A percentile compares a stretch with the other conserved stretches of the same genome.
These are phyloP conservation scores for Candida jianshihensis DNA, from an alignment of 805 yeast species.

Conservation along the genomic window DNA sequence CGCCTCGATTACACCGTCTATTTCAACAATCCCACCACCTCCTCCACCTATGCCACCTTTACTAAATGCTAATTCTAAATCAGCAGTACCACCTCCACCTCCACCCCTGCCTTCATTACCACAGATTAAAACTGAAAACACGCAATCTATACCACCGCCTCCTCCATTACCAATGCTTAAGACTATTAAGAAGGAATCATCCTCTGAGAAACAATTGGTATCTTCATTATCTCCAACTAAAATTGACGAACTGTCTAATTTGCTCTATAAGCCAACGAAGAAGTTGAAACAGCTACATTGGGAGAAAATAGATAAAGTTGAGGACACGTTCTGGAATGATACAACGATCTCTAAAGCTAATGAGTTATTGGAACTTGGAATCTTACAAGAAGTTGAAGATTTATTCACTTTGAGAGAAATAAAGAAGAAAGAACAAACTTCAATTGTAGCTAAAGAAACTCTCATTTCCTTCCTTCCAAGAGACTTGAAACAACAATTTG, in stretches of 20 bases:
- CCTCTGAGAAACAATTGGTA: too few relatives aligned
- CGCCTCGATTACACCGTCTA: too few relatives aligned
- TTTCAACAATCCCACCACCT: too few relatives aligned
- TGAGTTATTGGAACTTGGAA: constrained; percentile 66
- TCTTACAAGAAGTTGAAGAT: constrained; percentile 75
- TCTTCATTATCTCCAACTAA: not conserved
- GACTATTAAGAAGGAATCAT: not conserved
- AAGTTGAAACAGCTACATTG: constrained; percentile 93
- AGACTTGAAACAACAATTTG: constrained; percentile 90
- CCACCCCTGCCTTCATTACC: constrained; percentile 13
- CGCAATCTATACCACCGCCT: constrained; percentile 6
- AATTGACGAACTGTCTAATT: constrained; percentile 9
- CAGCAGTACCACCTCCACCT: constrained; percentile 10
- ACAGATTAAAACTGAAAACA: constrained; percentile 7
- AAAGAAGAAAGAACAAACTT: constrained; percentile 40
- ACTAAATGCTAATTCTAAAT: constrained; percentile 2
- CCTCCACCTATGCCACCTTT: constrained; percentile 15
- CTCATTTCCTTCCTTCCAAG: constrained; percentile 69
- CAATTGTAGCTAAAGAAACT: constrained; percentile 39
- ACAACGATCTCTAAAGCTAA: constrained; percentile 50
- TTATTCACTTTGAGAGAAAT: constrained; percentile 80
- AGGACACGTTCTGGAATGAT: constrained; percentile 80
- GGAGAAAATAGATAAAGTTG: constrained; percentile 85
- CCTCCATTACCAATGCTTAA: constrained; percentile 3
- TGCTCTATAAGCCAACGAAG: constrained; percentile 19